Percentiles rank a stretch among this genome's conserved stretches.
phyloP scores from a whole-genome alignment of 306 rosid genomes.

The Cercis canadensis region DNA sequence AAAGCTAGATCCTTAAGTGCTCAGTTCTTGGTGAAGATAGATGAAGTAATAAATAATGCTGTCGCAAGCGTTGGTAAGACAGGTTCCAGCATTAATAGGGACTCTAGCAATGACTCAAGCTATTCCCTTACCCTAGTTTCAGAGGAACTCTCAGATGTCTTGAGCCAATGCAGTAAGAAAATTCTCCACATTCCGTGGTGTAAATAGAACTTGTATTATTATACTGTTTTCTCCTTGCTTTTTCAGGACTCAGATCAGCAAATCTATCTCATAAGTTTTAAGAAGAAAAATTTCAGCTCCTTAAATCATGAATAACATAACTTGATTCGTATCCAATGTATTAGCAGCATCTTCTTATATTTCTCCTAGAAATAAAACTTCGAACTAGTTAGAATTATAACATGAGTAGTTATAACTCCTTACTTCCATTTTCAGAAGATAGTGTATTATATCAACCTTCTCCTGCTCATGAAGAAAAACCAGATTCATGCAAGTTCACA shows the following conservation, averaged over 20 bases:
- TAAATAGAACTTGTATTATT: too few species aligned
- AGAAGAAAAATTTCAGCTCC: too few species aligned
- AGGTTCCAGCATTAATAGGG: too few species aligned
- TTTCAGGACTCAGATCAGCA: too few species aligned
- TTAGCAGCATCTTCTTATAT: background rate
- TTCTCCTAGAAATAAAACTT: too few species aligned
- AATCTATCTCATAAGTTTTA: too few species aligned
- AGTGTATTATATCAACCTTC: background rate
- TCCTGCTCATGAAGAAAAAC: background rate
- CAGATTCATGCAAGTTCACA: background rate
- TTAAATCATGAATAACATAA: too few species aligned
- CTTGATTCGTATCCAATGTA: background rate
- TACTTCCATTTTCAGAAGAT: background rate
- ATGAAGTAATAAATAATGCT: background rate
- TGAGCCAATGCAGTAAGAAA: constrained; percentile 9
- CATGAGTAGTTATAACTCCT: background rate
- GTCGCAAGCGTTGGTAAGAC: too few species aligned
- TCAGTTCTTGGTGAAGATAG: background rate
- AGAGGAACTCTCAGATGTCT: background rate
- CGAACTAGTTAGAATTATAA: too few species aligned
- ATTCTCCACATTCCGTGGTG: background rate
- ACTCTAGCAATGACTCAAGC: too few species aligned
- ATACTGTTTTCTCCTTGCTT: too few species aligned
- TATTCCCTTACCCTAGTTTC: background rate
- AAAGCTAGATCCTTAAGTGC: background rate